A percentile compares a stretch with the other conserved stretches of the same genome.
phyloP scores from a whole-genome alignment of 352 stramenopile genomes.

The Achlya hypogyna region DNA sequence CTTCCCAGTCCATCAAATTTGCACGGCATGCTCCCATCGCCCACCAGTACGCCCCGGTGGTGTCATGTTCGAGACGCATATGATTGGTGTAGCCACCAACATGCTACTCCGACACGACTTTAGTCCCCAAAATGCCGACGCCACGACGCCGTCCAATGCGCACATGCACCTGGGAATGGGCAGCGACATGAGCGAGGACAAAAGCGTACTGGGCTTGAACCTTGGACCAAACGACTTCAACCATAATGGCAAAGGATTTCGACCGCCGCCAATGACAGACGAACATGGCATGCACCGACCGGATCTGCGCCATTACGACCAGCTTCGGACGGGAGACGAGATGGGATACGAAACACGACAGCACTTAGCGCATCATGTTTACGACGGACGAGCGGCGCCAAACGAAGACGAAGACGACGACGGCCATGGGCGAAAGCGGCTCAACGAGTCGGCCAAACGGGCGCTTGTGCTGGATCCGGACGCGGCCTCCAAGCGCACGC shows the following conservation, averaged over 20 bases:
- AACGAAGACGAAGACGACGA: conserved; percentile 17
- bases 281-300: not conserved
- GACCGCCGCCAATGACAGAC: not conserved
- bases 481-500: conserved; percentile 21
- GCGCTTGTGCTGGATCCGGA: not conserved
- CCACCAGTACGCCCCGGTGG: conserved; percentile 66
- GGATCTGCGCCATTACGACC: not conserved
- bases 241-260: conserved; percentile 16
- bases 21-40: conserved; percentile 60
- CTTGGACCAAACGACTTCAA: conserved; percentile 56
- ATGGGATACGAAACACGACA: not conserved
- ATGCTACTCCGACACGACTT: conserved; percentile 74
- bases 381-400: not conserved
- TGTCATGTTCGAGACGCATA: not conserved
- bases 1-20: conserved; percentile 65
- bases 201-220: conserved; percentile 48
- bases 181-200: conserved; percentile 34
- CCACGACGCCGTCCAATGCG: conserved; percentile 28
- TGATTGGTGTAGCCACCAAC: conserved; percentile 30
- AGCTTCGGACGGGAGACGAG: not conserved
- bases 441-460: not conserved
- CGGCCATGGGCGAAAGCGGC: conserved; percentile 20
- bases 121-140: conserved; percentile 45
- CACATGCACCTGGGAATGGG: conserved; percentile 23
- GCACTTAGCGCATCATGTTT: not conserved